phyloP scores from a whole-genome alignment of 805 yeast species.

The Metschnikowia dekortorum region DNA sequence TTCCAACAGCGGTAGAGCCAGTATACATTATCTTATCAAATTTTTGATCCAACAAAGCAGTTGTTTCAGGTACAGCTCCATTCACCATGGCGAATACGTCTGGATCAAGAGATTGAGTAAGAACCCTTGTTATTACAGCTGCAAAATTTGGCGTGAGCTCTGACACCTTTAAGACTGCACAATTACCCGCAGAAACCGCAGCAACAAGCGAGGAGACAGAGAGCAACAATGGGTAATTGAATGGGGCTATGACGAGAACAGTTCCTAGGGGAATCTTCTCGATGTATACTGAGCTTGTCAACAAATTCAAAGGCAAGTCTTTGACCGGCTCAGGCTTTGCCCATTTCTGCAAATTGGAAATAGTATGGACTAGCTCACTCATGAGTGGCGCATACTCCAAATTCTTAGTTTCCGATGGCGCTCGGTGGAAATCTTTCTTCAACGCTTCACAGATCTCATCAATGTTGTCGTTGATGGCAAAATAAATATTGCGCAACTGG shows the following conservation, averaged over 20 bases:
- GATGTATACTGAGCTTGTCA: slow-evolving; percentile 15
- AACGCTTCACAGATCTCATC: slow-evolving; percentile 56
- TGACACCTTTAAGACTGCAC: slow-evolving; percentile 70
- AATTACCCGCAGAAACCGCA: slow-evolving; percentile 83
- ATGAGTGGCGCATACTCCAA: slow-evolving; percentile 52
- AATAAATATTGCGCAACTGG: slow-evolving; percentile 65
- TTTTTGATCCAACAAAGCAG: slow-evolving; percentile 50
- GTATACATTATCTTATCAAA: slow-evolving; percentile 86
- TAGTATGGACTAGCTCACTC: slow-evolving; percentile 55
- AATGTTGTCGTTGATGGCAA: slow-evolving; percentile 54
- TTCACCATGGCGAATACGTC: slow-evolving; percentile 59
- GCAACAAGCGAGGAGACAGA: slow-evolving; percentile 64
- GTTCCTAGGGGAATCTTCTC: slow-evolving; percentile 49
- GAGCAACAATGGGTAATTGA: slow-evolving; percentile 72
- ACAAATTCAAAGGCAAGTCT: slow-evolving; percentile 33
- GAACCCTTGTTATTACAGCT: slow-evolving; percentile 48
- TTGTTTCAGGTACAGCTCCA: slow-evolving; percentile 62
- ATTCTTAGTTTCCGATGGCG: slow-evolving; percentile 55
- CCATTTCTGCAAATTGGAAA: slow-evolving; percentile 59
- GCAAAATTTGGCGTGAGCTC: slow-evolving; percentile 68
- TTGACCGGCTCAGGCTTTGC: slow-evolving; percentile 45
- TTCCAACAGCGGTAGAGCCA: slow-evolving; percentile 75
- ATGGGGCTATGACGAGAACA: slow-evolving; percentile 71
- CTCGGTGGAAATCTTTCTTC: slow-evolving; percentile 61
- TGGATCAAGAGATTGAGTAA: slow-evolving; percentile 50